Base-by-base conservation (phyloP, 2,329 filamentous ascomycete genomes). In the Paraphoma chrysanthemicola region DNA sequence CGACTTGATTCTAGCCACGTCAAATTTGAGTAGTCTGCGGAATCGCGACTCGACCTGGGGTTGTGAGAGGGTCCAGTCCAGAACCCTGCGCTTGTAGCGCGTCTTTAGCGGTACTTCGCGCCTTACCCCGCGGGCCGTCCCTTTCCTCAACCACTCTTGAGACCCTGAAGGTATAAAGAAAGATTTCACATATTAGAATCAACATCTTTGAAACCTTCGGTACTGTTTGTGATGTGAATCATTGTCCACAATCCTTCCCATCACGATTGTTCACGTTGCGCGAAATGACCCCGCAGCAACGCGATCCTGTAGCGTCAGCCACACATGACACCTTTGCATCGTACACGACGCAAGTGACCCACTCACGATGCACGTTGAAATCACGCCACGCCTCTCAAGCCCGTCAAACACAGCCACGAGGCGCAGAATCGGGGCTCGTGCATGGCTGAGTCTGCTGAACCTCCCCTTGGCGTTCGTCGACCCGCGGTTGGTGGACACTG, bases 331-430 rank as follows among this genome's bases (percentile, higher is more conserved):
- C 44, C 31, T 28, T 6, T 54, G 39, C 54, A 53, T 48, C 23
- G 42, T 39, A 53, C 56, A 53, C 51, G 48, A 54, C 48, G 62
- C 62, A 60, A 48, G 48, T 51, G 63, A 28, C 50, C 63, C 63
- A 66, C 63, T 54, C 53, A 44, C 52, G 45, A 64, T 60, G 59
- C 63, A 62, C 29, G 54, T 38, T 62, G 51, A 47, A 45, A 54
- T 57, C 55, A 60, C 56, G 59, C 61, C 61, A 64, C 61, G 48
- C 2, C 41, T 14, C 31, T 14, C 31, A 59, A 59, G 59, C 63
- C 61, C 57, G 54, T 64, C 57, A 62, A 33, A 59, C 59, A 54
- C 59, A 63, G 61, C 63, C 63, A 66, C 61, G 63, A 33, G 59
- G 63, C 63, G 62, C 57, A 57, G 36, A 23, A 49, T 16, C 44